Base-by-base conservation (phyloP, 176 grass and related monocot species). In the Oryza rufipogon region DNA sequence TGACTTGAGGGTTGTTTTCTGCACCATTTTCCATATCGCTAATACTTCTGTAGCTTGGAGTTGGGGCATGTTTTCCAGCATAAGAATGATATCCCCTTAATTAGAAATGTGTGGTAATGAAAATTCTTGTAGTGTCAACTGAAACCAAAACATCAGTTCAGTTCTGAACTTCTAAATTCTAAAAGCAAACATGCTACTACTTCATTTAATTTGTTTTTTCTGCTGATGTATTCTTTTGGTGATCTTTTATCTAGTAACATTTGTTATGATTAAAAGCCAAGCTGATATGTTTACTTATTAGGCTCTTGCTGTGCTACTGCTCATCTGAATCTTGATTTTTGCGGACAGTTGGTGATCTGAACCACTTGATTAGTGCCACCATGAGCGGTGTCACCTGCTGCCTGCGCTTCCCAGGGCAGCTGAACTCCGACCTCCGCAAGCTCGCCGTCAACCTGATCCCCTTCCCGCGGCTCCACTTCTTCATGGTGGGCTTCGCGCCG, bases 401-500 rank as follows among this genome's bases (percentile, higher is more conserved):
- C 82, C 92, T 94, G 19, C 87, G 92, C 10, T 94, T 94, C 84
- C 92, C 90, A 2, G 92, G 92, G n/a, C 92, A 94, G 87, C 78
- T 94, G 19, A 94, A 94, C 82, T 94, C 92, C 0, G 92, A 94
- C 47, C 90, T 94, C 68, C 89, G 92, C 70, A 94, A 94, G 70
- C 92, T 94, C 7, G 92, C 92, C 0, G 92, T 94, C 25, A 94
- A 94, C 68, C 69, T 94, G 72, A 92, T 94, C 74, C 92, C 92
- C 49, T 94, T 94, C 77, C 92, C 92, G 0, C 92, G 92, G n/a
- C 92, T 94, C 45, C 92, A 94, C 79, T 94, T 94, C 85, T 94
- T 94, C 90, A 94, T 94, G 92, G 92, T 94, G 33, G 90, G 92
- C 58, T 92, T 94, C 33, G 85, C 87, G 41, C 92, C 92, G 10